Percentiles rank a stretch among this genome's conserved stretches.
Conservation (phyloP, 2,329 filamentous ascomycete species). For the Ophiostoma himal-ulmi region DNA sequence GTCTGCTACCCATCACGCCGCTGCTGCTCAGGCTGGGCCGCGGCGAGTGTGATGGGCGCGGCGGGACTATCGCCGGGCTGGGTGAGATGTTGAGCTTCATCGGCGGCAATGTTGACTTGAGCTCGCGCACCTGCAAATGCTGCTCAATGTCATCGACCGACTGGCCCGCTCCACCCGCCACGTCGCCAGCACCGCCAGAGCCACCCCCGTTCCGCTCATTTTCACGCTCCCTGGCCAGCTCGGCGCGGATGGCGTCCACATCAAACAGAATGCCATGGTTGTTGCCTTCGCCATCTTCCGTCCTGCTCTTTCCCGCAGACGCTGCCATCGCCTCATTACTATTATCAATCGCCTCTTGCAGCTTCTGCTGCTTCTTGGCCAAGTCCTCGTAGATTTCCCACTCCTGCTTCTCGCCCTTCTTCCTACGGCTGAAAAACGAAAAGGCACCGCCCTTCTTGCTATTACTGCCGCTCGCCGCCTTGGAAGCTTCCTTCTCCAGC, state of each 20-base stretch:
- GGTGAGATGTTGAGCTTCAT: conserved; percentile 66
- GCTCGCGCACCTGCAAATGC: conserved; percentile 63
- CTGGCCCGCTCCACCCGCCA: conserved; percentile 17
- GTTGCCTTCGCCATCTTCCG: conserved; percentile 45
- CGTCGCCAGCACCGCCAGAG: neutral
- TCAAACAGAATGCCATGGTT: conserved; percentile 77
- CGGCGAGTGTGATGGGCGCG: conserved; percentile 33
- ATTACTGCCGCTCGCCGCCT: conserved; percentile 41
- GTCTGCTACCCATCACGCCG: neutral
- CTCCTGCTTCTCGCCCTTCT: conserved; percentile 72
- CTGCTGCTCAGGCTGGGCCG: conserved; percentile 27
- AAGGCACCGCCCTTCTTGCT: conserved; percentile 52
- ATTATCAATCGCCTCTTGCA: neutral
- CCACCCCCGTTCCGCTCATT: conserved; percentile 10
- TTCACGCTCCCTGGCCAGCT: conserved; percentile 65
- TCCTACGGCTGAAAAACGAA: conserved; percentile 76
- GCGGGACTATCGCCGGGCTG: conserved; percentile 15
- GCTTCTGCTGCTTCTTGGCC: conserved; percentile 19
- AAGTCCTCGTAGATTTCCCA: conserved; percentile 90
- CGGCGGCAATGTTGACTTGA: conserved; percentile 81
- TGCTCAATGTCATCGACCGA: conserved; percentile 34
- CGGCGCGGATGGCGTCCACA: conserved; percentile 84
- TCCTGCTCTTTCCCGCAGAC: conserved; percentile 31
- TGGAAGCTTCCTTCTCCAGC: conserved; percentile 75
- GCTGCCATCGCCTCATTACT: conserved; percentile 15